Base-by-base conservation (phyloP, 139 green algal species). In the Raphidocelis subcapitata region DNA sequence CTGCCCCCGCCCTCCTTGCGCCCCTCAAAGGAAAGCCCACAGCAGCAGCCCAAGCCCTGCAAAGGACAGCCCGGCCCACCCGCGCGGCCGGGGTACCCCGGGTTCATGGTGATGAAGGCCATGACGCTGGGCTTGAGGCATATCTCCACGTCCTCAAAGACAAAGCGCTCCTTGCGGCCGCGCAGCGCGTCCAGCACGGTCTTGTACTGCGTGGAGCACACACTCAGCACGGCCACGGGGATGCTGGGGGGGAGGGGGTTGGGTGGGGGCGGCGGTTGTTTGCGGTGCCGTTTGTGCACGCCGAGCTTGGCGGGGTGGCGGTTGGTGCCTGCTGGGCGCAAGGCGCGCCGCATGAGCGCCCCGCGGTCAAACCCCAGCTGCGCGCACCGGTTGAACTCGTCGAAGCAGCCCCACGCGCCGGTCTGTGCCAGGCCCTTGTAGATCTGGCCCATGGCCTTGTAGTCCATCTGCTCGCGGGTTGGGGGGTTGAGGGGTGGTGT, bases 161-260 rank as follows among this genome's bases (percentile, higher is more conserved):
- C 36, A 73, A 93, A 93, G 55, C 76, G 76, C 57, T 91, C 82
- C 80, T 96, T 95, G 41, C 81, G 76, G 0, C 91, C 85, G 29
- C 93, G 86, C 65, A 98, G 86, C 1, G 88, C 93, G 74, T 98
- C 93, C 65, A 98, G 85, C 67, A 98, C 90, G 3, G 87, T 93
- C 88, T 98, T 98, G 86, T 97, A 97, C 87, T 98, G 93, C 0
- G 92, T 96, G 44, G 85, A 92, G 72, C 92, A 97, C 63, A 98
- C 93, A 2, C 88, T 95, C 64, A 98, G 82, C 82, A 98, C 93
- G 0, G 91, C 86, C 31, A 98, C 92, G 15, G 92, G 90, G 59
- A 76, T 76, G 46, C 41, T 49, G 41, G 8, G 41, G 41, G 8
- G 41, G 41, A 49, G 41, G 41, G 12, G 41, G 41, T 49, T 8